Conservation (phyloP, 495 filamentous ascomycete genomes). For the Neurospora terricola region DNA sequence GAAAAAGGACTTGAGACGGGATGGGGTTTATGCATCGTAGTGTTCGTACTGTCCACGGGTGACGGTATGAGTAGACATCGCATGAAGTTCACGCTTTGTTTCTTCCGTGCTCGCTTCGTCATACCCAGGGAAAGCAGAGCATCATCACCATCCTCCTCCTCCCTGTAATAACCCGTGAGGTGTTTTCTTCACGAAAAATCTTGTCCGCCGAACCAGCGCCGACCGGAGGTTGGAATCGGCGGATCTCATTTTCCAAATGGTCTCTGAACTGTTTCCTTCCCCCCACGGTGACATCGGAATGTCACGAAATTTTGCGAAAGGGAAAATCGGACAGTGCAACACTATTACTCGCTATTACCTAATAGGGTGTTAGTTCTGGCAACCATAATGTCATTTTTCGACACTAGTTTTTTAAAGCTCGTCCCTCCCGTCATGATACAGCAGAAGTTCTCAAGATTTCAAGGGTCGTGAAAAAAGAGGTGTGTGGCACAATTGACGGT, state of each 20-base stretch:
- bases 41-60: too few relatives aligned
- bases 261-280: neutral
- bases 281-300: neutral
- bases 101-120: neutral
- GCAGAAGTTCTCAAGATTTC: neutral
- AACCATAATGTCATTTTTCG: neutral
- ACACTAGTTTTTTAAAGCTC: neutral
- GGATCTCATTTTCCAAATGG: neutral
- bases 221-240: neutral
- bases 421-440: neutral
- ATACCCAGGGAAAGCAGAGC: neutral
- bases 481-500: neutral
- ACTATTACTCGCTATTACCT: neutral
- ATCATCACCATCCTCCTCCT: too few relatives aligned
- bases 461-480: neutral
- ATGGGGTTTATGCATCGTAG: neutral
- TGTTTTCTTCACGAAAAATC: neutral
- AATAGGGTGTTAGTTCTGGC: neutral
- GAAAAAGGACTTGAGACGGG: neutral
- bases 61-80: neutral
- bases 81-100: neutral
- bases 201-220: neutral
- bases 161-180: too few relatives aligned
- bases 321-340: neutral
- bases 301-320: neutral